Evolutionary conservation across 2,329 filamentous ascomycete genomes (phyloP).

Genomic region (Colletotrichum theobromicola): DNA sequence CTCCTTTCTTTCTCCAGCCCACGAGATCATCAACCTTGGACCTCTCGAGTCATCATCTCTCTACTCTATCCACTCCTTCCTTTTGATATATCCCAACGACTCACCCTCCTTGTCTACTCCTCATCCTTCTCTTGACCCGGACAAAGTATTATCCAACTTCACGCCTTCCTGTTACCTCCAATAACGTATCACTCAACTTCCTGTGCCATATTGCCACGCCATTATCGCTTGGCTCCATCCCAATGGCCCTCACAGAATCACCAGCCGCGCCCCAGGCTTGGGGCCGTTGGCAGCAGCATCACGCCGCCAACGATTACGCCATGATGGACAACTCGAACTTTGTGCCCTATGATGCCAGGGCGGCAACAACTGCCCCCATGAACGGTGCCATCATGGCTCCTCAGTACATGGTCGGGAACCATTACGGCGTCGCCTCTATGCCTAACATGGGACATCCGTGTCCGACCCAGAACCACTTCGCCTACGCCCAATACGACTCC

Average conservation of each 20-base stretch:
- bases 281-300: slow-evolving; percentile 60
- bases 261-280: slow-evolving; percentile 51
- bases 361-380: slow-evolving; percentile 40
- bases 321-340: slow-evolving; percentile 54
- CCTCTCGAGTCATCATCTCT: neutral
- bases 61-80: slow-evolving; percentile 1
- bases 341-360: slow-evolving; percentile 54
- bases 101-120: neutral
- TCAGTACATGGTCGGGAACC: slow-evolving; percentile 50
- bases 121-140: slow-evolving; percentile 3
- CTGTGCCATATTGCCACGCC: neutral
- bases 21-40: slow-evolving; percentile 30
- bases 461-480: slow-evolving; percentile 45
- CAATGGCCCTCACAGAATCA: slow-evolving; percentile 55
- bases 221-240: neutral
- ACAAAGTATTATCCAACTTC: neutral
- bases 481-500: slow-evolving; percentile 47
- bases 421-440: slow-evolving; percentile 50
- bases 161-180: neutral
- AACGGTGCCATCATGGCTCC: slow-evolving; percentile 49
- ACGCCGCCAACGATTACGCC: slow-evolving; percentile 43
- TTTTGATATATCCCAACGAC: neutral
- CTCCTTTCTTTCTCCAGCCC: slow-evolving; percentile 7
- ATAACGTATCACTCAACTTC: slow-evolving; percentile 1
- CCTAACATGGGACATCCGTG: slow-evolving; percentile 47